A percentile compares a stretch with the other conserved stretches of the same genome.
Evolutionary conservation across 208 protist species (phyloP).

Genomic region (Trichomonas tenax): DNA sequence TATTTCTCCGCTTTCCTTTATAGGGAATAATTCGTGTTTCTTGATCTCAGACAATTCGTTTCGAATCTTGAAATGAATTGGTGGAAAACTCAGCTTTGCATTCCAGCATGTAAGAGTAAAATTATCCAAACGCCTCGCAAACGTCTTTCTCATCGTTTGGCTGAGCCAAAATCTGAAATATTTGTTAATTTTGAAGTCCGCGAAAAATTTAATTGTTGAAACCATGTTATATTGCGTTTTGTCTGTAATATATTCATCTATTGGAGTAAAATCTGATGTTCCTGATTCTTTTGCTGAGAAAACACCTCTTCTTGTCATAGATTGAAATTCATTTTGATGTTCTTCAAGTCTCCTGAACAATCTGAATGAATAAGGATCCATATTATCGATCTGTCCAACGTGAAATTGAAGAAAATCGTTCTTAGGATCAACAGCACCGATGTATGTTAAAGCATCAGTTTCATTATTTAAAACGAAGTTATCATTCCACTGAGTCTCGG

Average conservation of each 20-base stretch:
- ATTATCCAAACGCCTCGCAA: neutral
- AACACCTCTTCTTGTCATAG: neutral
- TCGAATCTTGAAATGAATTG: neutral
- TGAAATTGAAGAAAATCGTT: slow-evolving; percentile 1
- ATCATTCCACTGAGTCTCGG: neutral
- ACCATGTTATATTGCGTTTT: neutral
- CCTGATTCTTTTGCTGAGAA: neutral
- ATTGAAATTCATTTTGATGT: neutral
- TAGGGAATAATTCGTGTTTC: neutral
- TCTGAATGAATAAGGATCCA: neutral
- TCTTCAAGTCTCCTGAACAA: neutral
- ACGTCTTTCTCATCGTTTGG: neutral
- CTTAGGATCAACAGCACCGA: neutral
- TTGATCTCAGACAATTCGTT: neutral
- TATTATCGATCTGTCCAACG: neutral
- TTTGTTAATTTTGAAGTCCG: neutral
- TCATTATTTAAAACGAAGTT: neutral
- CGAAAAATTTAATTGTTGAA: neutral
- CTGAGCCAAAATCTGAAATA: neutral
- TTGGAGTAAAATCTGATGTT: neutral
- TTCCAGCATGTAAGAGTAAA: neutral
- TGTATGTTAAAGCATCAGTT: neutral
- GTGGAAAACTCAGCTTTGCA: neutral
- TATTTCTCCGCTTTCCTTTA: neutral
- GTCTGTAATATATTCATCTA: neutral